Percentiles rank a stretch among this genome's conserved stretches.
phyloP scores from a whole-genome alignment of 2,329 filamentous ascomycete genomes.

The Westerdykella sp. region DNA sequence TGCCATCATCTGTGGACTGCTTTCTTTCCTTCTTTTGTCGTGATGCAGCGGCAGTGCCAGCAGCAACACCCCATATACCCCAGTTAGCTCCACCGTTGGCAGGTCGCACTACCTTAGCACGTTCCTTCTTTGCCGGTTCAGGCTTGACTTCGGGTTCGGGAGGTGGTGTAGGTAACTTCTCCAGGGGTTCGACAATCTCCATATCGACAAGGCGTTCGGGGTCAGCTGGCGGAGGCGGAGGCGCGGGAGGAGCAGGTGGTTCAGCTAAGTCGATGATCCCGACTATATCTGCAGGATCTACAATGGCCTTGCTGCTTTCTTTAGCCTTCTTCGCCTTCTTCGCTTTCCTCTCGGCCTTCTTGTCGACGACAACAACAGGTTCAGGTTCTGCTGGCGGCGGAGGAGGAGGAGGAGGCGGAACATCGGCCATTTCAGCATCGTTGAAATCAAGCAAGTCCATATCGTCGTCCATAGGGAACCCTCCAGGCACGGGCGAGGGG shows the following conservation, averaged over 20 bases:
- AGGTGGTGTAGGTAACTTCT: conserved; percentile 45
- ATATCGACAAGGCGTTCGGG: conserved; percentile 6
- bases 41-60: conserved; percentile 29
- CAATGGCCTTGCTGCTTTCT: neutral
- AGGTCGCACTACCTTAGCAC: conserved; percentile 68
- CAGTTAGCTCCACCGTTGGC: conserved; percentile 57
- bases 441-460: conserved; percentile 28
- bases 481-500: conserved; percentile 41
- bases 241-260: conserved; percentile 24
- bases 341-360: conserved; percentile 29
- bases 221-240: conserved; percentile 19
- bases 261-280: neutral
- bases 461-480: conserved; percentile 43
- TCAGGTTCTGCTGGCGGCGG: conserved; percentile 16
- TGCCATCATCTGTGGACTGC: conserved; percentile 27
- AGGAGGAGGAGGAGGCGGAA: conserved; percentile 10
- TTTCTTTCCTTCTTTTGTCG: conserved; percentile 35
- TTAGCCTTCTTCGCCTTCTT: conserved; percentile 30
- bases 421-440: neutral
- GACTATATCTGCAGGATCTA: neutral
- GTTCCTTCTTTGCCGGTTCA: conserved; percentile 62
- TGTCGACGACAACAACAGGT: conserved; percentile 21
- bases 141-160: conserved; percentile 33
- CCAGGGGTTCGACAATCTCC: conserved; percentile 20
- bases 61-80: conserved; percentile 64